Percentiles rank a stretch among this genome's conserved stretches.
These are phyloP conservation scores for Dendrostoma leiphaemia DNA, from an alignment of 2,329 filamentous ascomycete genomes.

Conservation along the genomic window DNA sequence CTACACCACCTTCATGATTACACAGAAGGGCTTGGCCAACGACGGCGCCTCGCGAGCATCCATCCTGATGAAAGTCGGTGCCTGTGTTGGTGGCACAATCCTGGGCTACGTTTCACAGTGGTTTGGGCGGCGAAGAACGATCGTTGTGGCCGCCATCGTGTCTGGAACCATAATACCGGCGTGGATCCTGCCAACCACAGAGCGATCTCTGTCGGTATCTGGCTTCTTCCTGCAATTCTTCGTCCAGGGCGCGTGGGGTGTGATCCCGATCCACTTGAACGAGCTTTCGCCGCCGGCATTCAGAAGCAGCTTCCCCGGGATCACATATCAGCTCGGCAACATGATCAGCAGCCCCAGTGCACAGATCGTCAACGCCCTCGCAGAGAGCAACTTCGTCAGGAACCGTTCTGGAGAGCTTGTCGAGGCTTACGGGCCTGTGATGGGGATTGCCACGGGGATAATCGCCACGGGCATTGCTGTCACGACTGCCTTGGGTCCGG, in stretches of 20 bases:
- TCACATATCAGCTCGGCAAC: conserved; percentile 74
- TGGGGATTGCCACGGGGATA: conserved; percentile 75
- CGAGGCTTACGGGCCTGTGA: conserved; percentile 71
- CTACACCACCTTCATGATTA: conserved; percentile 78
- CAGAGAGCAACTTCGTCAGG: conserved; percentile 59
- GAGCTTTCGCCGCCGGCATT: conserved; percentile 70
- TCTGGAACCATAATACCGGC: conserved; percentile 65
- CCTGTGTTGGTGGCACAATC: conserved; percentile 70
- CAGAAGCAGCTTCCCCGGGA: conserved; percentile 68
- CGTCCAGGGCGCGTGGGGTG: conserved; percentile 64
- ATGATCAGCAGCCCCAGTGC: conserved; percentile 71
- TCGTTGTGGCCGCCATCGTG: conserved; percentile 58
- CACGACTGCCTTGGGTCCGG: conserved; percentile 69
- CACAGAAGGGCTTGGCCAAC: conserved; percentile 67
- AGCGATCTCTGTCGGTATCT: conserved; percentile 57
- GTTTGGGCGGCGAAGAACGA: conserved; percentile 68
- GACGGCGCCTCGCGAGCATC: conserved; percentile 65
- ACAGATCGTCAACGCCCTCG: conserved; percentile 74
- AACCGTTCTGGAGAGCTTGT: conserved; percentile 53
- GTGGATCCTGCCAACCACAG: conserved; percentile 65
- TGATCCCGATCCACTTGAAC: conserved; percentile 72
- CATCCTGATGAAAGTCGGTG: conserved; percentile 79
- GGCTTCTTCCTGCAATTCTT: conserved; percentile 72
- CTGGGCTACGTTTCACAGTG: conserved; percentile 75
- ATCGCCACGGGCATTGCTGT: conserved; percentile 68